Evolutionary conservation across 2,329 filamentous ascomycete genomes (phyloP), one percentile per base, ranked within the genome.

Genomic region (Didymella pomorum): DNA sequence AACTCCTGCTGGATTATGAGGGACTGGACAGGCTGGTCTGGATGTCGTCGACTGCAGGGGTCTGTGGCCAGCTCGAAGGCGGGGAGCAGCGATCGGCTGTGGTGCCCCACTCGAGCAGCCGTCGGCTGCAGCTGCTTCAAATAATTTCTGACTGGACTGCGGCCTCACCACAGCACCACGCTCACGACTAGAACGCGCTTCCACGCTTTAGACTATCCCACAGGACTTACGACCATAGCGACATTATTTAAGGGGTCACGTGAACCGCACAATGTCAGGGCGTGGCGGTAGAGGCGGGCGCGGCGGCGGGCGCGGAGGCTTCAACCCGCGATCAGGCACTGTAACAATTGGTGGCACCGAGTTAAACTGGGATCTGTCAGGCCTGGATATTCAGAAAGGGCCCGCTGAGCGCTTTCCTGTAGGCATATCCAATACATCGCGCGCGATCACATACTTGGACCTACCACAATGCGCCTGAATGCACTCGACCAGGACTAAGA

Each of bases 261-360:
- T 46, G 14, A 25, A 43, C n/a, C 12, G 25, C 20, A 58, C 8
- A 16, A 70, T 71, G 68, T 60, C 68, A 43, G 41, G 41, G 31
- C 63, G 67, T 52, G 68, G 58, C 50, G 69, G 76, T 54, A 71
- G 76, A 63, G 76, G 75, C 55, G 66, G 75, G n/a, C 60, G 67
- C 29, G 68, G 68, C 26, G 70, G 70, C 43, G 70, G 67, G 39
- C 68, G 72, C 7, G 73, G 74, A 37, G 66, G 61, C 29, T 69
- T 70, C 58, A 68, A 67, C 52, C 61, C 64, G n/a, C 64, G 65
- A 44, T 73, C 70, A 47, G 70, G 72, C 7, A 74, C 67, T 33
- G 71, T 78, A 53, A 76, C 74, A 60, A 79, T 80, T 63, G 79
- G 72, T 35, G 79, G 79, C 54, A 76, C 78, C 8, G 78, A 80